Conservation (phyloP, 768 basidiomycete genomes). For the Boletus tomentosulus region DNA sequence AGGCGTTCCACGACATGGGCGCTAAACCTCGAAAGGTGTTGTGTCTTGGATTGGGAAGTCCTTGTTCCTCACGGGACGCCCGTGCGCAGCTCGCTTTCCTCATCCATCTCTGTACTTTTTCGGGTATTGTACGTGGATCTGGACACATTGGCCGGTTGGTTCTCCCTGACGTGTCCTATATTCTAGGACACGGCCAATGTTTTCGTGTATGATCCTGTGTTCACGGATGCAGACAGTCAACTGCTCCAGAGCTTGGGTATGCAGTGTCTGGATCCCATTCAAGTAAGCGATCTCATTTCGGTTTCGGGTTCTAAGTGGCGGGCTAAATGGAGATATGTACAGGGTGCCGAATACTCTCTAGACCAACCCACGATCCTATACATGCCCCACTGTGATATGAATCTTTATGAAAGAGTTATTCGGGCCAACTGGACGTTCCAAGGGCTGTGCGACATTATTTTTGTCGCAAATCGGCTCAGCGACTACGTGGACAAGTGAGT, state of each 20-base stretch:
- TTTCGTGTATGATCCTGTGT: conserved; percentile 69
- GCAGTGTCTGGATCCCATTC: conserved; percentile 39
- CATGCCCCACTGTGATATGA: conserved; percentile 78
- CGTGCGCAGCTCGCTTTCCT: conserved; percentile 69
- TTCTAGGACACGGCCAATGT: conserved; percentile 46
- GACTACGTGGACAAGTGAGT: conserved; percentile 67
- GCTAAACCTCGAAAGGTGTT: conserved; percentile 38
- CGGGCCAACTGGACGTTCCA: conserved; percentile 54
- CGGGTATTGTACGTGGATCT: conserved; percentile 55
- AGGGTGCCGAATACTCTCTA: conserved; percentile 34
- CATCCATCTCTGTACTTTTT: conserved; percentile 45
- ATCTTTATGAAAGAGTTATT: conserved; percentile 63
- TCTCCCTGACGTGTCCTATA: background rate
- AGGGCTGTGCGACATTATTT: conserved; percentile 44
- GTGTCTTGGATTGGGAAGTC: conserved; percentile 75
- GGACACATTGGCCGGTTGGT: conserved; percentile 9
- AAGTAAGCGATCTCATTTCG: conserved; percentile 39
- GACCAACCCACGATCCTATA: conserved; percentile 56
- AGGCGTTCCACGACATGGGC: conserved; percentile 26
- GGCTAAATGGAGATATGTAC: conserved; percentile 8
- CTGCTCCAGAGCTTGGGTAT: conserved; percentile 42
- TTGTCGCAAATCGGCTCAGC: conserved; percentile 62
- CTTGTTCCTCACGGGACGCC: conserved; percentile 55
- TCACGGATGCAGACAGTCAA: conserved; percentile 54
- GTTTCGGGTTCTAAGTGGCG: background rate